Evolutionary conservation across 305 asterid species (phyloP), one percentile per base, ranked within the genome.

Genomic region (Fraxinus sp.): DNA sequence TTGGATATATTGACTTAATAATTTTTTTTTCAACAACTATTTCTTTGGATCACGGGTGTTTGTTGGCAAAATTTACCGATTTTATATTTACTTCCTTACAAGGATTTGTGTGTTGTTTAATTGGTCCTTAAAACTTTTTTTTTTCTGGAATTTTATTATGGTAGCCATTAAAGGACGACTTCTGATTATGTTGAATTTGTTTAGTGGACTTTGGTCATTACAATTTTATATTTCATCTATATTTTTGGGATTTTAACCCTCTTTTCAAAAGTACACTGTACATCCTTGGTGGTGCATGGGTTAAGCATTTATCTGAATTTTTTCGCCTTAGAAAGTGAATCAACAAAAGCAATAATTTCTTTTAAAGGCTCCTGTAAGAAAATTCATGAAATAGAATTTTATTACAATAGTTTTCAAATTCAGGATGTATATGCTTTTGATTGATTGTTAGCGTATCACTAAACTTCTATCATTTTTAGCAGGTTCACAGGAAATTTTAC

Each of bases 401-500:
- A 52, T 16, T 16, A 52, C 9, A 52, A 52, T 52, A 52, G 62
- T 52, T 52, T 52, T 52, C 22, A 52, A 52, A 52, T 1, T 52
- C 62, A 16, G 62, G 22, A 52, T 52, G 62, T 16, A 52, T 16
- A 52, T 52, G 22, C 62, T 16, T 52, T 52, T 52, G 62, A 52
- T 52, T 0, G 22, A 6, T 52, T 52, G 62, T 14, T 49, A 49
- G 20, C 59, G 59, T 3, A 26, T 10, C 35, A 66, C 16, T 64
- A 64, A 66, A 66, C 35, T 66, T 28, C 24, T 70, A 30, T 70
- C 0, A 8, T 13, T 80, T 77, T 76, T 37, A 73, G 81, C 80
- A 73, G 83, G 64, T 74, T 83, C 66, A 55, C 24, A 11, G 57
- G 26, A 57, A 75, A 52, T 32, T 84, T 62, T 70, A 78, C 76